Evolutionary conservation across 1,284 basidiomycete species (phyloP).

Genomic region (Cutaneotrichosporon spelunceum): DNA sequence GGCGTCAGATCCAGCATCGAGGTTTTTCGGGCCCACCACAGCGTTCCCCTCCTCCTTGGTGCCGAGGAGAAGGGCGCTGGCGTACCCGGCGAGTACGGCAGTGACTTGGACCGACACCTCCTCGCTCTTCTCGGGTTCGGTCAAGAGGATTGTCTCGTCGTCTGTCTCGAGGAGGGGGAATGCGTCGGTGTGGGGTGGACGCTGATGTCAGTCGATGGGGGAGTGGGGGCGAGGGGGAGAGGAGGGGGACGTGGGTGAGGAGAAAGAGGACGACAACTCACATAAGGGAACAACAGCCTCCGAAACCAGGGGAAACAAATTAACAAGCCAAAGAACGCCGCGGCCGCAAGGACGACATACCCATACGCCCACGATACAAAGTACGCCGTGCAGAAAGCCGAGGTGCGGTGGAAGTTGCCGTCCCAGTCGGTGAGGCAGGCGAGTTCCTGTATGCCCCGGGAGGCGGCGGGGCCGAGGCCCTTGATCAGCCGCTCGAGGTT

Average conservation of each 20-base stretch:
- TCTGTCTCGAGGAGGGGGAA: background rate
- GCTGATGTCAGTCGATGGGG: conserved; percentile 1
- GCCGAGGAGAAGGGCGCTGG: conserved; percentile 38
- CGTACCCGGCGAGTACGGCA: conserved; percentile 46
- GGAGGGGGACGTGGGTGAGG: background rate
- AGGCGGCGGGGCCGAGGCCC: conserved; percentile 54
- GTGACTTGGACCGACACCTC: conserved; percentile 53
- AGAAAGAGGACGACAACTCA: conserved; percentile 8
- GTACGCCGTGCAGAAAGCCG: conserved; percentile 53
- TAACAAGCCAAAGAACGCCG: conserved; percentile 52
- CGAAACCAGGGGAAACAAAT: conserved; percentile 55
- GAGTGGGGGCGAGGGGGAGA: too few species aligned
- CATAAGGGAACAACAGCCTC: conserved; percentile 56
- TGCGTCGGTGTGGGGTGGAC: background rate
- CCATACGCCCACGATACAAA: conserved; percentile 55
- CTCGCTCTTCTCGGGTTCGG: conserved; percentile 52
- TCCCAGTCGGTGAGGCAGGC: conserved; percentile 54
- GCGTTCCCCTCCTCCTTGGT: conserved; percentile 46
- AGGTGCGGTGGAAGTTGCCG: conserved; percentile 54
- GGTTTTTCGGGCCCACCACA: conserved; percentile 12
- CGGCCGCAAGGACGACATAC: conserved; percentile 50
- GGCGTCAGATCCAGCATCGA: conserved; percentile 2
- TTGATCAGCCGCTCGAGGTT: conserved; percentile 58
- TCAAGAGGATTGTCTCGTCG: conserved; percentile 19
- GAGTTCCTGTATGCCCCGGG: conserved; percentile 56